phyloP scores from a whole-genome alignment of 305 asterid species.

The Caryopteris hybrid region DNA sequence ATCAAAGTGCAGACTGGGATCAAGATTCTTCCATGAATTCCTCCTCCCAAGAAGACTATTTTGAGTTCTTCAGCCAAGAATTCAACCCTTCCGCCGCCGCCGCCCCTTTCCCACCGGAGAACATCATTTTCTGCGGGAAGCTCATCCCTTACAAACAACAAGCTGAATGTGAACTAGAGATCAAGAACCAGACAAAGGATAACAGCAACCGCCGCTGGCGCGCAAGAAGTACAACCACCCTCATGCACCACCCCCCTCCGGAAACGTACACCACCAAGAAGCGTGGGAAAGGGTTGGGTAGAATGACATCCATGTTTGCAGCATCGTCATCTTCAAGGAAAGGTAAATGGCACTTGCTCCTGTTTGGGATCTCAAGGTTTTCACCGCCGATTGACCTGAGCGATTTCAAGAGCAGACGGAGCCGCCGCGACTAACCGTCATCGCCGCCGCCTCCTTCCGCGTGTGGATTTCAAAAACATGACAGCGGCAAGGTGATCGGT shows the following conservation, averaged over 20 bases:
- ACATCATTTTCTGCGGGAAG: constrained; percentile 60
- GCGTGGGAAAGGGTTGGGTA: constrained; percentile 8
- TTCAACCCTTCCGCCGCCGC: constrained; percentile 14
- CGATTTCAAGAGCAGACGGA: constrained; percentile 45
- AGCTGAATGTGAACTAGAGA: neutral
- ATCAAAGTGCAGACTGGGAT: constrained; percentile 31
- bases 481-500: neutral
- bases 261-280: constrained; percentile 9
- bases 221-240: constrained; percentile 8
- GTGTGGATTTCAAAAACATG: constrained; percentile 1
- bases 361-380: constrained; percentile 40
- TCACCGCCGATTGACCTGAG: constrained; percentile 36
- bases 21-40: constrained; percentile 27
- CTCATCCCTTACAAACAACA: constrained; percentile 35
- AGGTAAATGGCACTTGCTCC: constrained; percentile 20
- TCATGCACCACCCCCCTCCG: constrained; percentile 13
- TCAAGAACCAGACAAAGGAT: neutral
- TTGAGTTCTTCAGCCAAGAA: constrained; percentile 49
- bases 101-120: constrained; percentile 23
- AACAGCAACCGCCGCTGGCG: neutral
- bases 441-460: constrained; percentile 4
- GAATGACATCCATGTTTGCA: neutral
- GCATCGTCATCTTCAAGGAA: neutral
- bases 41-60: constrained; percentile 28
- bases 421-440: constrained; percentile 19